phyloP scores from a whole-genome alignment of 2,329 filamentous ascomycete species.

The Aureobasidium sp. region DNA sequence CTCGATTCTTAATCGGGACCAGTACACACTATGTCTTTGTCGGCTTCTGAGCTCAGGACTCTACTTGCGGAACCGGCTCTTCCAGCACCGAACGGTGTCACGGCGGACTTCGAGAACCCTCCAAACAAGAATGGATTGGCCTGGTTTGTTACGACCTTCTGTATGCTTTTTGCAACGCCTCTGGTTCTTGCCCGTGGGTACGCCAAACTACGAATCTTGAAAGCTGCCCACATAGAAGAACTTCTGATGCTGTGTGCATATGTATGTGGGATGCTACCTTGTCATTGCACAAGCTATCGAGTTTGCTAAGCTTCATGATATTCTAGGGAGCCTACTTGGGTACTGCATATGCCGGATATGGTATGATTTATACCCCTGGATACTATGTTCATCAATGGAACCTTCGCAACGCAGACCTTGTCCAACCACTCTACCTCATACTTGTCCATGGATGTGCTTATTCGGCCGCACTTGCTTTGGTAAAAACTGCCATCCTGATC shows the following conservation, averaged over 20 bases:
- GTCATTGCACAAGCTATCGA: neutral
- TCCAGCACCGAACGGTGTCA: neutral
- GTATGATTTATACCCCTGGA: neutral
- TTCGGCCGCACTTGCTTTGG: neutral
- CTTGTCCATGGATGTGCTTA: neutral
- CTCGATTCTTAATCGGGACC: neutral
- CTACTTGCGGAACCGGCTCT: neutral
- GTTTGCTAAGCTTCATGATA: neutral
- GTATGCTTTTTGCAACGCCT: neutral
- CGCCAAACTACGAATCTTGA: neutral
- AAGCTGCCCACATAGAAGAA: neutral
- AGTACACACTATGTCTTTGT: neutral
- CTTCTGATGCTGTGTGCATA: neutral
- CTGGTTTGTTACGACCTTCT: neutral
- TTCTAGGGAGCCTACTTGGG: neutral
- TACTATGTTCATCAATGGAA: conserved; percentile 2
- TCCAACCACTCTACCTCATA: neutral
- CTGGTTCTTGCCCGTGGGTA: neutral
- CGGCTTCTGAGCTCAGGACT: neutral
- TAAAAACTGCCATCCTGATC: neutral
- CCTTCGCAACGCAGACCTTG: neutral
- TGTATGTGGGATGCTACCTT: neutral
- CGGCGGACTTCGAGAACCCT: neutral
- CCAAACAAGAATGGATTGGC: neutral
- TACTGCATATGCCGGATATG: neutral